Percentiles rank a stretch among this genome's conserved stretches.
Evolutionary conservation across 1,139 yeast genomes (phyloP).

Genomic region (Scheffersomyces titani): DNA sequence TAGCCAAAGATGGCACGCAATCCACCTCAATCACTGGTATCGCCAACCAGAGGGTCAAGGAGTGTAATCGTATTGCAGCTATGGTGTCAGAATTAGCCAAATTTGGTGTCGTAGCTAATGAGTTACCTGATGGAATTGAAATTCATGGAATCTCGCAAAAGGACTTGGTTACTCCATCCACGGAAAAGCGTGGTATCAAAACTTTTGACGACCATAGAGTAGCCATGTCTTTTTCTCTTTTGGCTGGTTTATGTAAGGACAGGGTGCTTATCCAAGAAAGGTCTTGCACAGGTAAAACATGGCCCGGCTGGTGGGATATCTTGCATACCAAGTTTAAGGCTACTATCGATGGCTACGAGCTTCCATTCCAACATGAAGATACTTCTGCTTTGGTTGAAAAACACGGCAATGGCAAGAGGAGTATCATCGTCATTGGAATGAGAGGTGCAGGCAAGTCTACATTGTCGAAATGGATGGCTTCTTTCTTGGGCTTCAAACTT

Average conservation of each 20-base stretch:
- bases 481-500: constrained; percentile 67
- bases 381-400: constrained; percentile 13
- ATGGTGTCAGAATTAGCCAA: constrained; percentile 87
- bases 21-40: constrained; percentile 88
- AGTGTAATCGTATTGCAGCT: constrained; percentile 93
- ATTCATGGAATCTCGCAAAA: constrained; percentile 64
- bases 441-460: constrained; percentile 97
- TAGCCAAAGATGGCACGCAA: constrained; percentile 54
- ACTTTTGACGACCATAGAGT: constrained; percentile 97
- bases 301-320: constrained; percentile 99
- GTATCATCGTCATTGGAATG: constrained; percentile 92
- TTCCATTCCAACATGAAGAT: constrained; percentile 11
- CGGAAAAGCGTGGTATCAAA: constrained; percentile 55
- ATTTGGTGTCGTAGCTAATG: constrained; percentile 85
- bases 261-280: constrained; percentile 83
- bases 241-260: constrained; percentile 59
- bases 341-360: constrained; percentile 68
- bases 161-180: constrained; percentile 50
- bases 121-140: constrained; percentile 89
- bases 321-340: constrained; percentile 70
- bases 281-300: constrained; percentile 92
- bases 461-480: constrained; percentile 78
- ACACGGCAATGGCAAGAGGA: constrained; percentile 43
- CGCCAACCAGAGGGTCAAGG: constrained; percentile 97
- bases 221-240: constrained; percentile 93